Percentiles rank a stretch among this genome's conserved stretches.
Evolutionary conservation across 768 basidiomycete species (phyloP).

Genomic region (Pleurotus platypus): DNA sequence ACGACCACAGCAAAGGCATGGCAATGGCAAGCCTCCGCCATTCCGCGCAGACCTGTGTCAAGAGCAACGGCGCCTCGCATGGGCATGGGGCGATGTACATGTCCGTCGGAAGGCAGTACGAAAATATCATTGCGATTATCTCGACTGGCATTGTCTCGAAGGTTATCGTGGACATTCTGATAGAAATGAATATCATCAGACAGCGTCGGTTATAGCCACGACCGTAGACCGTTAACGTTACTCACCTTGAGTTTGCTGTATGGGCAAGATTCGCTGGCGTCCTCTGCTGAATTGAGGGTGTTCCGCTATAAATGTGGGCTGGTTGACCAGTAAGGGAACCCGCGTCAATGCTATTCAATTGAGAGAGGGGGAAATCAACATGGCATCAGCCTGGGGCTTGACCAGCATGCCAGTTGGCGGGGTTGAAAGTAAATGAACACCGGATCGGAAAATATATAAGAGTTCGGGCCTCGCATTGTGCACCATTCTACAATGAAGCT

Average conservation of each 20-base stretch:
- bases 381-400: neutral
- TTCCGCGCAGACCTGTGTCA: slow-evolving; percentile 7
- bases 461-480: neutral
- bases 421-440: slow-evolving; percentile 2
- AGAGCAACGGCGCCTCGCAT: slow-evolving; percentile 6
- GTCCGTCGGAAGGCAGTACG: slow-evolving; percentile 56
- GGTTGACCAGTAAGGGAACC: too few species aligned
- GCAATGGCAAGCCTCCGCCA: slow-evolving; percentile 4
- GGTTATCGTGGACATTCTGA: neutral
- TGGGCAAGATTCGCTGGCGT: neutral
- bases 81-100: slow-evolving; percentile 15
- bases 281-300: too few species aligned
- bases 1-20: slow-evolving; percentile 6
- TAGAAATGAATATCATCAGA: neutral
- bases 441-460: neutral
- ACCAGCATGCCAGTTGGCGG: slow-evolving; percentile 1
- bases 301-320: too few species aligned
- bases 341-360: neutral
- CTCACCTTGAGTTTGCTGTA: neutral
- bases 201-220: too few species aligned
- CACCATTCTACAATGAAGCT: too few species aligned
- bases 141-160: slow-evolving; percentile 3
- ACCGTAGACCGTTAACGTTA: too few species aligned
- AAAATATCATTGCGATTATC: slow-evolving; percentile 40
- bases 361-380: slow-evolving; percentile 1